Percentiles rank a stretch among this genome's conserved stretches.
Evolutionary conservation across 352 stramenopile genomes (phyloP).

Genomic region (Pythium vanterpoolii): DNA sequence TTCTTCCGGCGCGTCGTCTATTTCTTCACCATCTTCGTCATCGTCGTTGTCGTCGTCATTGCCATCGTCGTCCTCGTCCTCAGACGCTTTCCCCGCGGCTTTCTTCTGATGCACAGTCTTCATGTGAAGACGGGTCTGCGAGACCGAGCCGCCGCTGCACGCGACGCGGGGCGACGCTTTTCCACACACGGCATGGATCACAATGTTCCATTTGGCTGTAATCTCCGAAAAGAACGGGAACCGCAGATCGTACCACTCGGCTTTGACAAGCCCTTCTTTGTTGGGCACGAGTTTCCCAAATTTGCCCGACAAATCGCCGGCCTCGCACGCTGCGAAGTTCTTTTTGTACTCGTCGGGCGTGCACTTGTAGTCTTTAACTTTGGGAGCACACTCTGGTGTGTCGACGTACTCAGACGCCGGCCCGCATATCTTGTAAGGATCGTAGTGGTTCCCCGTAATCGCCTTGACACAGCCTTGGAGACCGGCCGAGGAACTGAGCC

Average conservation of each 20-base stretch:
- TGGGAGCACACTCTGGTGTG: not conserved
- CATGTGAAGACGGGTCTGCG: too few relatives aligned
- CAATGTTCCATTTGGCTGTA: slow-evolving; percentile 15
- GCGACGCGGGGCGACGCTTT: slow-evolving; percentile 2
- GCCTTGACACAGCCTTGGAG: slow-evolving; percentile 13
- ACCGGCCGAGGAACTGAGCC: not conserved
- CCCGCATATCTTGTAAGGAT: slow-evolving; percentile 21
- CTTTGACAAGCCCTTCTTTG: not conserved
- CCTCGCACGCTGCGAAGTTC: slow-evolving; percentile 11
- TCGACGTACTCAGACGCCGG: slow-evolving; percentile 22
- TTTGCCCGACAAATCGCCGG: slow-evolving; percentile 27
- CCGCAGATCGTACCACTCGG: not conserved
- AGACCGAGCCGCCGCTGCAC: not conserved
- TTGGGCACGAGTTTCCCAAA: slow-evolving; percentile 18
- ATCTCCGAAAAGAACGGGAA: slow-evolving; percentile 2
- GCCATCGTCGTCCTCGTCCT: too few relatives aligned
- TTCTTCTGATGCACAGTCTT: too few relatives aligned
- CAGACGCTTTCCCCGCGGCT: too few relatives aligned
- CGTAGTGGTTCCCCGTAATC: slow-evolving; percentile 25
- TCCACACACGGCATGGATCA: slow-evolving; percentile 22
- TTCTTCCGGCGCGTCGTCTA: too few relatives aligned
- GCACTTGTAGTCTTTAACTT: slow-evolving; percentile 18
- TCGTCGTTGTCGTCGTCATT: too few relatives aligned
- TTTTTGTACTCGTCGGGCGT: slow-evolving; percentile 3
- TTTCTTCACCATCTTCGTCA: too few relatives aligned